phyloP scores from a whole-genome alignment of 108 stramenopile genomes.

The Aureococcus anophagefferens region DNA sequence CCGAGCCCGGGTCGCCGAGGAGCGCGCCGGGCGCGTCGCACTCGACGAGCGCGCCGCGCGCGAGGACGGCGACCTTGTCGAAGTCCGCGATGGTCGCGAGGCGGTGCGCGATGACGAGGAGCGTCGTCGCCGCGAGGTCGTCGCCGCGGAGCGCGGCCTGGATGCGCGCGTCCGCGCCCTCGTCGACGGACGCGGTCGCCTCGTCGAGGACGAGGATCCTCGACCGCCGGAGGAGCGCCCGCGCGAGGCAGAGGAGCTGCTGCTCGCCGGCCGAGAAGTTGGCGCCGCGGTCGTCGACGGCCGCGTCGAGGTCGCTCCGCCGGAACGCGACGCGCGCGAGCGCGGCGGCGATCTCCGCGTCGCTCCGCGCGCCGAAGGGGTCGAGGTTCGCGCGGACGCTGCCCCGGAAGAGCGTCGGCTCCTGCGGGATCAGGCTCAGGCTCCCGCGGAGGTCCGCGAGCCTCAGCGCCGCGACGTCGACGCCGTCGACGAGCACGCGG shows the following conservation, averaged over 20 bases:
- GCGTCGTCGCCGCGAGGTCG: conserved; percentile 60
- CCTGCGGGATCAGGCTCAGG: conserved; percentile 76
- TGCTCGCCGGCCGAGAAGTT: conserved; percentile 39
- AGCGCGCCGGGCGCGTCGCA: conserved; percentile 78
- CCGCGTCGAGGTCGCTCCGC: conserved; percentile 4
- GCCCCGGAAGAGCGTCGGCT: conserved; percentile 81
- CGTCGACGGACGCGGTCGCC: conserved; percentile 38
- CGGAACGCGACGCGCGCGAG: conserved; percentile 22
- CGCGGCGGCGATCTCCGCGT: conserved; percentile 63
- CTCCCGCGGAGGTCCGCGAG: too few species aligned
- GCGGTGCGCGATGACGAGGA: conserved; percentile 86
- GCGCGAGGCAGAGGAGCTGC: conserved; percentile 50
- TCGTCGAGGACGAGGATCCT: conserved; percentile 46
- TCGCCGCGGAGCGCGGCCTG: conserved; percentile 50
- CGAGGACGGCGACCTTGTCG: conserved; percentile 79
- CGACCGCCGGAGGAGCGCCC: conserved; percentile 34
- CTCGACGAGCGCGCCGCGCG: conserved; percentile 72
- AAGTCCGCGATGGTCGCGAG: conserved; percentile 78
- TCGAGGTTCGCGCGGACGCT: conserved; percentile 82
- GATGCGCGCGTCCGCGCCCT: conserved; percentile 55
- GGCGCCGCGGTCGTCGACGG: conserved; percentile 26
- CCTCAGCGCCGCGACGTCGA: too few species aligned
- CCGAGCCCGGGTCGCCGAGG: too few species aligned
- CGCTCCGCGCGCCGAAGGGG: conserved; percentile 58
- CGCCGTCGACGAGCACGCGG: too few species aligned